These are phyloP conservation scores for Macrophomina pseudophaseolina DNA, from an alignment of 2,329 filamentous ascomycete genomes.

Conservation along the genomic window DNA sequence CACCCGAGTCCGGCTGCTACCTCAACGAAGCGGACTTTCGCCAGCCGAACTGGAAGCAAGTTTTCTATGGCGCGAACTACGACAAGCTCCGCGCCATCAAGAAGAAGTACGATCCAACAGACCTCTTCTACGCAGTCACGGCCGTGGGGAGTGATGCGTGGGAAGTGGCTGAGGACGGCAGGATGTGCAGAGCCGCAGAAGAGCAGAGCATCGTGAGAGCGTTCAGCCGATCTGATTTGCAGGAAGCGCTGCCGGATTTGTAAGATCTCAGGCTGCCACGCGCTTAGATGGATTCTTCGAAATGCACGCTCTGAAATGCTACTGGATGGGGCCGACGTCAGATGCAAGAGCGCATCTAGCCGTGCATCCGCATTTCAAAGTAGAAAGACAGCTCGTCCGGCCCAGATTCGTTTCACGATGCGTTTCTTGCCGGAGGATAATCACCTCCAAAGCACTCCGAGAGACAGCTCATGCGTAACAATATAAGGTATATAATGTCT, in stretches of 20 bases:
- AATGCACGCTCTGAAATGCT: no score
- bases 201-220: not conserved
- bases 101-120: constrained; percentile 33
- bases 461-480: no score
- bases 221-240: not conserved
- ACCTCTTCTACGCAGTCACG: constrained; percentile 32
- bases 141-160: constrained; percentile 36
- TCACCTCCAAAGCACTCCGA: no score
- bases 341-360: no score
- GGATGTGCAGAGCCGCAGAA: constrained; percentile 26
- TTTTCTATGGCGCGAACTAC: constrained; percentile 37
- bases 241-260: not conserved
- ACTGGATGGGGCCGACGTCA: no score
- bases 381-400: no score
- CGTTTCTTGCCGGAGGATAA: no score
- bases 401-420: no score
- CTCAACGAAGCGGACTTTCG: constrained; percentile 38
- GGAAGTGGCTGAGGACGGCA: constrained; percentile 30
- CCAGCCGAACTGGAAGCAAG: constrained; percentile 34
- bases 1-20: constrained; percentile 28
- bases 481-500: no score
- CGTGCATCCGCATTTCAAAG: no score
- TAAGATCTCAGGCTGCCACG: not conserved
- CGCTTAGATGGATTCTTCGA: no score
- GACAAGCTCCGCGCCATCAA: constrained; percentile 32